Evolutionary conservation across 495 filamentous ascomycete genomes (phyloP).

Genomic region (Corynascus novoguineensis): DNA sequence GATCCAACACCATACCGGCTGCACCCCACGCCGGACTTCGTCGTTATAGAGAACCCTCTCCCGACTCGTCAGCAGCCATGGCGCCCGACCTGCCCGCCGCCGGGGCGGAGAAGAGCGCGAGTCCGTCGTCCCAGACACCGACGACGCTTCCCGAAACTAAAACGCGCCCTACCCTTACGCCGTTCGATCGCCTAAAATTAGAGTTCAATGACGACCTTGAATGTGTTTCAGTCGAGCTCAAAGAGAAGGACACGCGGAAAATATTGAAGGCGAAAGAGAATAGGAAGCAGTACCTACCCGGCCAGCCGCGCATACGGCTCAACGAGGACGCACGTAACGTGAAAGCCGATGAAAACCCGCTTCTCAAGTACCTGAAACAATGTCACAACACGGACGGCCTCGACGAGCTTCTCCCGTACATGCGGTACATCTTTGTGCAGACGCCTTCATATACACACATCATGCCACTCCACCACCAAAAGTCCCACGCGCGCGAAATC

Average conservation of each 20-base stretch:
- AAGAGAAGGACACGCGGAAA: neutral
- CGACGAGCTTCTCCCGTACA: constrained; percentile 22
- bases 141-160: neutral
- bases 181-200: constrained; percentile 10
- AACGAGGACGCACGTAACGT: neutral
- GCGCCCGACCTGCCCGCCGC: neutral
- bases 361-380: constrained; percentile 15
- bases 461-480: constrained; percentile 27
- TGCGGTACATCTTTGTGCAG: constrained; percentile 32
- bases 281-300: constrained; percentile 22
- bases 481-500: constrained; percentile 22
- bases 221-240: neutral
- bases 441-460: constrained; percentile 27
- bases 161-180: neutral
- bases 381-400: constrained; percentile 16
- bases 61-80: neutral
- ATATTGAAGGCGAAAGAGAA: constrained; percentile 10
- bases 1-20: neutral
- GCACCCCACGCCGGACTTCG: too few species aligned
- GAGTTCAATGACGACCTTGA: constrained; percentile 21
- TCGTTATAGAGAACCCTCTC: neutral
- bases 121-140: neutral
- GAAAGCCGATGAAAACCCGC: neutral
- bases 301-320: constrained; percentile 26
- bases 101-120: neutral